Conservation (phyloP, 192 early-diverging fungal genomes). For the Allomyces macrogynus region DNA sequence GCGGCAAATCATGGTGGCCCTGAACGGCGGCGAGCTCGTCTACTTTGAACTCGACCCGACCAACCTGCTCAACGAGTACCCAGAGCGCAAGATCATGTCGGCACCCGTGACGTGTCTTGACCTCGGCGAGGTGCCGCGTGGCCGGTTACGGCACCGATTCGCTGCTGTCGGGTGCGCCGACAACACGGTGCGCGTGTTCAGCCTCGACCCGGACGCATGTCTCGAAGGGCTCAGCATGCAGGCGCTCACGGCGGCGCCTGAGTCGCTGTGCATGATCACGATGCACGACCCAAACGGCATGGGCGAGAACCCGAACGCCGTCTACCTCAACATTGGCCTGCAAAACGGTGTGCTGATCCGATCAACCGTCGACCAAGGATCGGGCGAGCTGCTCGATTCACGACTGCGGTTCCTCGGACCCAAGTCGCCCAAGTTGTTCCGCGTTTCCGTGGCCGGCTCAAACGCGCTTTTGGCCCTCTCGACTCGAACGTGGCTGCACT, state of each 20-base stretch:
- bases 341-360: conserved; percentile 75
- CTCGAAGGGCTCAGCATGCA: conserved; percentile 58
- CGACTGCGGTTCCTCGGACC: conserved; percentile 72
- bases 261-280: conserved; percentile 55
- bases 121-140: conserved; percentile 57
- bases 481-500: conserved; percentile 74
- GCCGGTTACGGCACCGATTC: conserved; percentile 50
- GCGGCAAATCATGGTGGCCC: conserved; percentile 61
- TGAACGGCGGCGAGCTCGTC: conserved; percentile 62
- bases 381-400: conserved; percentile 62
- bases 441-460: conserved; percentile 37
- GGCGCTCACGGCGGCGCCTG: conserved; percentile 41
- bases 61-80: conserved; percentile 71
- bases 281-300: conserved; percentile 22
- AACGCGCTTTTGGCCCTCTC: conserved; percentile 66
- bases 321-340: conserved; percentile 72
- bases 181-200: conserved; percentile 70
- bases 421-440: conserved; percentile 59
- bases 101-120: conserved; percentile 52
- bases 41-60: conserved; percentile 81
- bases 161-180: conserved; percentile 84
- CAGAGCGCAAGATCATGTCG: conserved; percentile 51
- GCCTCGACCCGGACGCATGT: conserved; percentile 55
- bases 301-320: conserved; percentile 21
- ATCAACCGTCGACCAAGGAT: conserved; percentile 58